Evolutionary conservation across 1,139 yeast species (phyloP), one percentile per base, ranked within the genome.

Genomic region (Taphrina wiesneri): DNA sequence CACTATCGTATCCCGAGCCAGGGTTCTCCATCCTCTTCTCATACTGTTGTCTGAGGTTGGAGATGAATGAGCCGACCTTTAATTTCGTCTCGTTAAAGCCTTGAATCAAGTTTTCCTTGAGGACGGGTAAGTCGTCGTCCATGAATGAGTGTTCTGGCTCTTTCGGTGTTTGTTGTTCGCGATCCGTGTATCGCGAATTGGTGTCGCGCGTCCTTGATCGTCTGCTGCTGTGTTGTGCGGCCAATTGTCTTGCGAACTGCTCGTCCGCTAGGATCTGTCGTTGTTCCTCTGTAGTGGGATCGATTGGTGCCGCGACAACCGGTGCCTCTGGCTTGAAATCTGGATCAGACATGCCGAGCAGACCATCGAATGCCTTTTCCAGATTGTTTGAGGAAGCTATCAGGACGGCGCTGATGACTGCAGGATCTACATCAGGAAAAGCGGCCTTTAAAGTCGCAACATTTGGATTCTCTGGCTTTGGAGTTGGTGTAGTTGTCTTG

Each of bases 281-380:
- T 63, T 72, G 71, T 26, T 51, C 62, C 25, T 47, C 67, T 25
- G 39, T 49, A 77, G 74, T 41, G 75, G 73, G 32, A 75, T 74
- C 67, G 17, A 72, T 71, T 7, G 77, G 76, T 7, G 71, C 71
- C 13, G 67, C 61, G 2, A 32, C 25, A 23, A 32, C 30, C 15
- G 87, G 82, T 63, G 85, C 83, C 67, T 86, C 87, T 15, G 90
- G 86, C 72, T 82, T 82, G 73, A 83, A 85, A 9, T 81, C 77
- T 6, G 96, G 96, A 77, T 92, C 97, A 15, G 90, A 86, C 69
- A 89, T 79, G 71, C 84, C 90, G 70, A 93, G 79, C 73, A 92
- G 79, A 0, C 97, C 97, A 75, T 87, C 88, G 79, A 92, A 92
- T 0, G 97, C 96, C 0, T 90, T 86, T 72, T 90, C 97, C 39